phyloP scores from a whole-genome alignment of 2,329 filamentous ascomycete species.

The Cladorrhinum sp. region DNA sequence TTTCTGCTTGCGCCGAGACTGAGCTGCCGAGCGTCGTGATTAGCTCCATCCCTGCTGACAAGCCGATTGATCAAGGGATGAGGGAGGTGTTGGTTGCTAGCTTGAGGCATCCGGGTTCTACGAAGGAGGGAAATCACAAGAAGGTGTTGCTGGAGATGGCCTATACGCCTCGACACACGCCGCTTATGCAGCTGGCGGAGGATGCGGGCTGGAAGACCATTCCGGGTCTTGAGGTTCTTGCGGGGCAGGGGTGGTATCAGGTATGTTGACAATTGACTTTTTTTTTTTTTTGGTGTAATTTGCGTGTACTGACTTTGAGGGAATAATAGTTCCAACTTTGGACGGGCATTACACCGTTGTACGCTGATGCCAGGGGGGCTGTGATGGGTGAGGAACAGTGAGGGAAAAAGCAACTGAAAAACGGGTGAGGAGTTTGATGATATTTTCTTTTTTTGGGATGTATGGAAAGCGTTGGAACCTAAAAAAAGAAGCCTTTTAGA shows the following conservation, averaged over 20 bases:
- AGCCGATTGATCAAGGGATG: slow-evolving; percentile 71
- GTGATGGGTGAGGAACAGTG: slow-evolving; percentile 42
- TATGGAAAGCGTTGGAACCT: no score
- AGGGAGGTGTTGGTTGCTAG: slow-evolving; percentile 59
- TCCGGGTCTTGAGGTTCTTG: slow-evolving; percentile 82
- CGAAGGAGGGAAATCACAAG: slow-evolving; percentile 31
- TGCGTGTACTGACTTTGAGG: slow-evolving; percentile 10
- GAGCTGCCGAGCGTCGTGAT: slow-evolving; percentile 69
- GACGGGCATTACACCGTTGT: slow-evolving; percentile 76
- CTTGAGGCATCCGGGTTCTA: slow-evolving; percentile 39
- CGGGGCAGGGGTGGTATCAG: slow-evolving; percentile 87
- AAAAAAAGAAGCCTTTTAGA: not conserved
- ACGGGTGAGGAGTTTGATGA: not conserved
- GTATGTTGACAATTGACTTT: slow-evolving; percentile 45
- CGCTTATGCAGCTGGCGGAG: slow-evolving; percentile 78
- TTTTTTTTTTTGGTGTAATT: not conserved
- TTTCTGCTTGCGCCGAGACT: slow-evolving; percentile 42
- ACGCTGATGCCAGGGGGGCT: slow-evolving; percentile 62
- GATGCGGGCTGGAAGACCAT: slow-evolving; percentile 78
- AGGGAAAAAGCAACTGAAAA: not conserved
- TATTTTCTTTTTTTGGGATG: not conserved
- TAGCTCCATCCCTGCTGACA: slow-evolving; percentile 87
- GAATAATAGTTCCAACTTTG: slow-evolving; percentile 77
- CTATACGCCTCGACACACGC: slow-evolving; percentile 83
- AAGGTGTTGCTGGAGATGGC: slow-evolving; percentile 88